Evolutionary conservation across 345 rosid species (phyloP).

Genomic region (Trapa bicornis): DNA sequence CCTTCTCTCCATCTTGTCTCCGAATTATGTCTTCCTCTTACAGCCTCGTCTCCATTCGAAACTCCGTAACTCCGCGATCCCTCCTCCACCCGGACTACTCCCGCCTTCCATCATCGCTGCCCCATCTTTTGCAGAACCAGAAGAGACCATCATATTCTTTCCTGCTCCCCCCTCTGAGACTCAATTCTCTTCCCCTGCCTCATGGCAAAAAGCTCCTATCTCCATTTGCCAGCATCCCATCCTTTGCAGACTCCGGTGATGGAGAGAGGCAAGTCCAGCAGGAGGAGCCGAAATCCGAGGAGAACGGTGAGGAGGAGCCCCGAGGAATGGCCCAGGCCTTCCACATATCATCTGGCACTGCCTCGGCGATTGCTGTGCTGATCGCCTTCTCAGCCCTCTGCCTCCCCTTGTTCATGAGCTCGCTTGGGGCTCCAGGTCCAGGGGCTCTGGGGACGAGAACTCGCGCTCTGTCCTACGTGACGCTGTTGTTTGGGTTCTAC

Average conservation of each 20-base stretch:
- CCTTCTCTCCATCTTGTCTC: neutral
- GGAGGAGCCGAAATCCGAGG: conserved; percentile 7
- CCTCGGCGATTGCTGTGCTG: conserved; percentile 44
- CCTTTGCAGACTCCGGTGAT: conserved; percentile 55
- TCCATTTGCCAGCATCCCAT: conserved; percentile 60
- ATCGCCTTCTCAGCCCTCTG: conserved; percentile 62
- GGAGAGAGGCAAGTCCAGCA: conserved; percentile 17
- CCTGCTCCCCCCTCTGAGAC: conserved; percentile 19
- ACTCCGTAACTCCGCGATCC: conserved; percentile 28
- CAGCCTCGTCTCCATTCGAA: conserved; percentile 42
- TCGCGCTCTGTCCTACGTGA: conserved; percentile 53
- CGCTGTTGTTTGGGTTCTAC: conserved; percentile 78
- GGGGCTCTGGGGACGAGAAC: conserved; percentile 47
- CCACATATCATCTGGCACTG: conserved; percentile 54
- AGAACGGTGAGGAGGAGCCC: conserved; percentile 18
- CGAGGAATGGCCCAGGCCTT: conserved; percentile 83
- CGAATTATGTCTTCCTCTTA: conserved; percentile 51
- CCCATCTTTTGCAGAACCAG: conserved; percentile 1
- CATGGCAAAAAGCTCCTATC: conserved; percentile 12
- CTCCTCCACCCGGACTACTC: conserved; percentile 27
- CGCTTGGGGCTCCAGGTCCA: conserved; percentile 24
- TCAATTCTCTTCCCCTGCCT: conserved; percentile 8
- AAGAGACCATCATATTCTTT: conserved; percentile 5
- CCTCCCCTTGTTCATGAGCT: conserved; percentile 67
- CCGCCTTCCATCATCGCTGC: conserved; percentile 7